Conservation (phyloP, 208 protist genomes). For the Novymonas esmeraldas region DNA sequence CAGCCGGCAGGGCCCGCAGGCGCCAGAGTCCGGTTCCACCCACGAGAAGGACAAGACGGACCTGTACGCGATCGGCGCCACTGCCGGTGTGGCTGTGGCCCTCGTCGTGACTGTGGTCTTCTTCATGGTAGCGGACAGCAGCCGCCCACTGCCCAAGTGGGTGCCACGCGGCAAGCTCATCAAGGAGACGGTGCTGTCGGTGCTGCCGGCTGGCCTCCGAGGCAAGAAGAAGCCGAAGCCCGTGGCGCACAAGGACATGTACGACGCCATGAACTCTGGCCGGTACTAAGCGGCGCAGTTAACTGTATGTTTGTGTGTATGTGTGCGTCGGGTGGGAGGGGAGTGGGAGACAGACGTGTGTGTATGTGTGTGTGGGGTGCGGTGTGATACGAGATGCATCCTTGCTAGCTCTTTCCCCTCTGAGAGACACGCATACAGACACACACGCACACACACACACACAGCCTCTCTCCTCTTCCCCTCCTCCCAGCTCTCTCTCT, state of each 20-base stretch:
- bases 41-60: conserved; percentile 30
- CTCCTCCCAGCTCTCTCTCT: too few relatives aligned
- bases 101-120: conserved; percentile 66
- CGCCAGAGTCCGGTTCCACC: not conserved
- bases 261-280: conserved; percentile 85
- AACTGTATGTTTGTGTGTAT: not conserved
- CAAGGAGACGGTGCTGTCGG: conserved; percentile 74
- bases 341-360: not conserved
- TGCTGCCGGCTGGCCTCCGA: conserved; percentile 54
- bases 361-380: not conserved
- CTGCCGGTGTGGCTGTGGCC: conserved; percentile 52
- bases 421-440: too few relatives aligned
- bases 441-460: too few relatives aligned
- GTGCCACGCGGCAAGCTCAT: conserved; percentile 82
- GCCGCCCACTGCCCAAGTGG: conserved; percentile 79
- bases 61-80: conserved; percentile 61
- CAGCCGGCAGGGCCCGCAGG: conserved; percentile 65
- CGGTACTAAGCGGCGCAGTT: conserved; percentile 39
- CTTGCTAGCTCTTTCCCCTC: too few relatives aligned
- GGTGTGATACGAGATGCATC: too few relatives aligned
- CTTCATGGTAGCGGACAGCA: conserved; percentile 79
- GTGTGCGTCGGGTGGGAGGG: not conserved
- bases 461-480: too few relatives aligned
- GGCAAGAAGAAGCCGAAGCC: conserved; percentile 54
- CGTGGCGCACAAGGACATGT: conserved; percentile 78